phyloP scores from a whole-genome alignment of 1,284 basidiomycete species.

The Ustilago shanxiensis region DNA sequence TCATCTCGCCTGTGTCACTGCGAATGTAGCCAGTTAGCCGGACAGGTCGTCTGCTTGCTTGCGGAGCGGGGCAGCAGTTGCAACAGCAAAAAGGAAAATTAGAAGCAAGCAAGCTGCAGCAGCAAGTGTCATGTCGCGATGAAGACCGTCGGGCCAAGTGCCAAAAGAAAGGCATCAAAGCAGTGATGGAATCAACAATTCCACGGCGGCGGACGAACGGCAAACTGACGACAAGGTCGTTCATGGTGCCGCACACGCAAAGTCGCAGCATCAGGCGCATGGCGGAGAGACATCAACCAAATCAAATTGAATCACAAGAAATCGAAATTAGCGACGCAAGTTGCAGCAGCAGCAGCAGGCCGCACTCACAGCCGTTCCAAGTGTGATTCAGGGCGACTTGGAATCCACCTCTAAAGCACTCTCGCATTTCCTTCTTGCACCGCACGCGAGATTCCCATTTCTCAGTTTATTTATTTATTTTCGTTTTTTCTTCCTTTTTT shows the following conservation, averaged over 20 bases:
- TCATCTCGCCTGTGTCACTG: background rate
- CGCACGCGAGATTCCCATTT: background rate
- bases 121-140: background rate
- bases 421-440: too few relatives aligned
- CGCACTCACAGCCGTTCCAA: too few relatives aligned
- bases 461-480: background rate
- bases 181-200: background rate
- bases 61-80: background rate
- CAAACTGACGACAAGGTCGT: background rate
- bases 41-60: background rate
- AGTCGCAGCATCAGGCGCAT: background rate
- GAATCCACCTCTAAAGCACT: background rate
- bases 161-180: background rate
- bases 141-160: slow-evolving; percentile 1
- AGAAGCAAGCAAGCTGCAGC: slow-evolving; percentile 1
- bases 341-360: background rate
- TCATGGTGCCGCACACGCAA: background rate
- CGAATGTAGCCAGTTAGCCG: background rate
- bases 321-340: background rate
- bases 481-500: background rate
- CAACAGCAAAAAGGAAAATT: background rate
- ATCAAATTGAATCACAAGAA: too few relatives aligned
- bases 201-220: background rate
- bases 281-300: background rate
- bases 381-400: background rate